Conservation (phyloP, 2,329 filamentous ascomycete genomes). For the Colletotrichum sp. region DNA sequence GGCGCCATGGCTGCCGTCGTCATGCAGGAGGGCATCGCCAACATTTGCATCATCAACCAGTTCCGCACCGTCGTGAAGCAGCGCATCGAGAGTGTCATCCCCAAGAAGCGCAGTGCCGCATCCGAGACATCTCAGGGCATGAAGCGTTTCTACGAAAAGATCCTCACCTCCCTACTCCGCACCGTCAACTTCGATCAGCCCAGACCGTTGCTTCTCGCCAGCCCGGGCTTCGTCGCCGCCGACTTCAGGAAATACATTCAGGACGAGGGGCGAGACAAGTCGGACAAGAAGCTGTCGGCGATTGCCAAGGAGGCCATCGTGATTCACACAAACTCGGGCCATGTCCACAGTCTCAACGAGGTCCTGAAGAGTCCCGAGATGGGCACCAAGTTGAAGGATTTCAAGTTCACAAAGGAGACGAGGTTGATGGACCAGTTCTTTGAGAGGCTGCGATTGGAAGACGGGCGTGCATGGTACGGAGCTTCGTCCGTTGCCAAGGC, state of each 20-base stretch:
- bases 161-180: conserved; percentile 75
- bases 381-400: conserved; percentile 77
- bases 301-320: conserved; percentile 70
- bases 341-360: conserved; percentile 87
- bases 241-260: conserved; percentile 79
- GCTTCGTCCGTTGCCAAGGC: conserved; percentile 81
- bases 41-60: conserved; percentile 83
- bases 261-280: conserved; percentile 60
- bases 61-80: conserved; percentile 79
- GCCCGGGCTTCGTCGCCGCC: conserved; percentile 84
- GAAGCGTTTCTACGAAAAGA: conserved; percentile 79
- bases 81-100: conserved; percentile 68
- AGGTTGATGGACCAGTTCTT: conserved; percentile 85
- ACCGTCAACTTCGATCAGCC: conserved; percentile 76
- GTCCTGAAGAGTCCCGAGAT: conserved; percentile 84
- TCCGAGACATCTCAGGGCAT: conserved; percentile 74
- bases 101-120: conserved; percentile 69
- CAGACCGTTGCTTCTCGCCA: conserved; percentile 81
- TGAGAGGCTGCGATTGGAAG: conserved; percentile 78
- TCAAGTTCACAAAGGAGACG: conserved; percentile 86
- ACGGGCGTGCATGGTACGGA: conserved; percentile 91
- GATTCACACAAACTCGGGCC: conserved; percentile 84
- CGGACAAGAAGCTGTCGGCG: conserved; percentile 72
- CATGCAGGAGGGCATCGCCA: conserved; percentile 87
- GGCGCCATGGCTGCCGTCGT: conserved; percentile 89